phyloP scores from a whole-genome alignment of 164 flowering plant genomes.

The Berberis thunbergii region DNA sequence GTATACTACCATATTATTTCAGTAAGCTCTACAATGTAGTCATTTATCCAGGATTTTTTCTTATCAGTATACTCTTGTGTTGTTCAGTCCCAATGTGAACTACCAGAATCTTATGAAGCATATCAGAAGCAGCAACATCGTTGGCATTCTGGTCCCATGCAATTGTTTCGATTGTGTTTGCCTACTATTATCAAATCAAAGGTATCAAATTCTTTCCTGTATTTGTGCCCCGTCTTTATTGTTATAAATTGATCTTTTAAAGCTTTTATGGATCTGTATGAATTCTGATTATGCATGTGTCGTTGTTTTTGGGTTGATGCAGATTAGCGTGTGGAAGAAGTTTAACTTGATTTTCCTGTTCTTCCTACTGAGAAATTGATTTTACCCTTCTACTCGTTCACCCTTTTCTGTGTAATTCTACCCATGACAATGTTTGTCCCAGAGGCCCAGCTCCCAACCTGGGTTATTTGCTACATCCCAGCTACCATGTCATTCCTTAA shows the following conservation, averaged over 20 bases:
- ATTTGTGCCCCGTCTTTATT: background rate
- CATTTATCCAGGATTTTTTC: background rate
- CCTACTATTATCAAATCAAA: conserved; percentile 63
- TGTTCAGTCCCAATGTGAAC: conserved; percentile 79
- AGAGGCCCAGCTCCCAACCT: conserved; percentile 84
- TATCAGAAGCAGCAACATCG: conserved; percentile 94
- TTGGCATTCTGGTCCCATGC: conserved; percentile 99
- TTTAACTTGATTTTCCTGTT: conserved; percentile 78
- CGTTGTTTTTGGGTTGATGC: conserved; percentile 21
- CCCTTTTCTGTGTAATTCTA: conserved; percentile 88
- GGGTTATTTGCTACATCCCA: conserved; percentile 94
- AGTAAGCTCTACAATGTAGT: background rate
- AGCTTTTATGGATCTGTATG: background rate
- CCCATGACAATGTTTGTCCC: conserved; percentile 98
- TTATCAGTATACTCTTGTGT: background rate
- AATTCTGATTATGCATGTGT: background rate
- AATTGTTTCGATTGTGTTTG: conserved; percentile 81
- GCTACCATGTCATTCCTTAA: conserved; percentile 93
- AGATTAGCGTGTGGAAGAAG: conserved; percentile 89
- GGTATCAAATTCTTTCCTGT: conserved; percentile 26
- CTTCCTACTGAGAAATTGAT: conserved; percentile 81
- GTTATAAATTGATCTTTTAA: background rate
- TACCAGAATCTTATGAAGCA: conserved; percentile 96
- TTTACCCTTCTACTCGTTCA: conserved; percentile 91
- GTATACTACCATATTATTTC: conserved; percentile 25